Percentiles rank a stretch among this genome's conserved stretches.
phyloP scores from a whole-genome alignment of 805 yeast species.

The Hemisphaericaspora nanyangensis region DNA sequence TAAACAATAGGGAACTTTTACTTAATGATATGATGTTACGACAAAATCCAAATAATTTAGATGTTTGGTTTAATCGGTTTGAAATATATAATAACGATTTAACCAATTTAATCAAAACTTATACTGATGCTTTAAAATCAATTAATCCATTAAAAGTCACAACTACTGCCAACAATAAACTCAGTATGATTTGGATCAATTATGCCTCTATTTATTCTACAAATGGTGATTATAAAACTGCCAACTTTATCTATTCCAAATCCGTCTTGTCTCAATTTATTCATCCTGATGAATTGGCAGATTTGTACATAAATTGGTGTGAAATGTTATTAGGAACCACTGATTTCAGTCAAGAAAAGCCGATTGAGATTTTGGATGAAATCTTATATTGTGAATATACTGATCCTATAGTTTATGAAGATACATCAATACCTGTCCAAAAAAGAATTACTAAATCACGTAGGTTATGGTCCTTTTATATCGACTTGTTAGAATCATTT shows the following conservation, averaged over 20 bases:
- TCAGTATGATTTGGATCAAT: slow-evolving; percentile 64
- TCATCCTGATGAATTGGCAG: slow-evolving; percentile 59
- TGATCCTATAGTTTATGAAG: slow-evolving; percentile 25
- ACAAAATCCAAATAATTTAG: slow-evolving; percentile 57
- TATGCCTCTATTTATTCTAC: slow-evolving; percentile 65
- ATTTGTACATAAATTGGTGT: slow-evolving; percentile 73
- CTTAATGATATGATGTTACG: slow-evolving; percentile 66
- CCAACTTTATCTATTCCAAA: slow-evolving; percentile 58
- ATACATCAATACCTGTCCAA: slow-evolving; percentile 49
- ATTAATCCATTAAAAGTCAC: slow-evolving; percentile 55
- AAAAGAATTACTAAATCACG: slow-evolving; percentile 55
- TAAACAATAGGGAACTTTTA: slow-evolving; percentile 54
- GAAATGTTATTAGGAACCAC: slow-evolving; percentile 54
- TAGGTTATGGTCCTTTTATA: slow-evolving; percentile 68
- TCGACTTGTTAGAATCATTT: slow-evolving; percentile 64
- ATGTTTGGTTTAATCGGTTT: slow-evolving; percentile 66
- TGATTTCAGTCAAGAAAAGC: slow-evolving; percentile 42
- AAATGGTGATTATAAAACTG: slow-evolving; percentile 52
- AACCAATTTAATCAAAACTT: slow-evolving; percentile 46
- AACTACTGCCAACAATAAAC: slow-evolving; percentile 20
- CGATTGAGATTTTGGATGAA: slow-evolving; percentile 30
- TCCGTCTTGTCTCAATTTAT: slow-evolving; percentile 70
- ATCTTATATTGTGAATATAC: slow-evolving; percentile 20
- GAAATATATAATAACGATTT: slow-evolving; percentile 39
- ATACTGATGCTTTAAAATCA: slow-evolving; percentile 59